phyloP scores from a whole-genome alignment of 108 stramenopile species.

The Skeletonema costatum region DNA sequence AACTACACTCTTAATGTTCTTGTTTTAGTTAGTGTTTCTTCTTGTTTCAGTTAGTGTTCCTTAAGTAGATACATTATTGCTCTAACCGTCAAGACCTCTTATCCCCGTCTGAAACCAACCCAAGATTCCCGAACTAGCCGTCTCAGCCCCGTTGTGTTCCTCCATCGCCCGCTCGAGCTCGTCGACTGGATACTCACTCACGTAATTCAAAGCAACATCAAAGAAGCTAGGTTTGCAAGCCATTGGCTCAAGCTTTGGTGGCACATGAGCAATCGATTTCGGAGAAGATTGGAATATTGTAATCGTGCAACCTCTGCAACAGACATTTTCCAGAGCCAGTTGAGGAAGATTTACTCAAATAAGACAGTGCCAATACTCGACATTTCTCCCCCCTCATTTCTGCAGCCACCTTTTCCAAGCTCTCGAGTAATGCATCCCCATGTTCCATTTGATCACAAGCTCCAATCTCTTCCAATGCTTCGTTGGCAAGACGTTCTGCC shows the following conservation, averaged over 20 bases:
- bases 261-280: conserved; percentile 32
- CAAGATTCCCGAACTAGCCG: conserved; percentile 35
- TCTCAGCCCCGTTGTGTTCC: conserved; percentile 19
- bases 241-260: conserved; percentile 48
- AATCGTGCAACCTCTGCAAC: conserved; percentile 64
- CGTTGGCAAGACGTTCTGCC: conserved; percentile 48
- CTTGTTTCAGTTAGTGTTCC: too few relatives aligned
- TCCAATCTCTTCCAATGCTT: conserved; percentile 80
- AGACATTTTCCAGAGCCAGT: conserved; percentile 39
- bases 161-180: conserved; percentile 56
- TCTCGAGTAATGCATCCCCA: conserved; percentile 53
- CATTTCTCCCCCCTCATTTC: conserved; percentile 47
- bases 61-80: too few relatives aligned
- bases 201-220: conserved; percentile 74
- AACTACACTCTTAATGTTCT: neutral
- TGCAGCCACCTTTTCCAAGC: conserved; percentile 49
- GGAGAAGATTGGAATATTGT: conserved; percentile 56
- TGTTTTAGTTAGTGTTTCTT: too few relatives aligned
- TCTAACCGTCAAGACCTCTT: neutral
- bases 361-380: conserved; percentile 37
- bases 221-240: conserved; percentile 78
- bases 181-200: conserved; percentile 55
- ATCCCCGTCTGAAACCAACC: conserved; percentile 39
- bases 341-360: conserved; percentile 34
- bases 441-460: conserved; percentile 81